Conservation (phyloP, 768 basidiomycete genomes). For the Amanita muscaria region DNA sequence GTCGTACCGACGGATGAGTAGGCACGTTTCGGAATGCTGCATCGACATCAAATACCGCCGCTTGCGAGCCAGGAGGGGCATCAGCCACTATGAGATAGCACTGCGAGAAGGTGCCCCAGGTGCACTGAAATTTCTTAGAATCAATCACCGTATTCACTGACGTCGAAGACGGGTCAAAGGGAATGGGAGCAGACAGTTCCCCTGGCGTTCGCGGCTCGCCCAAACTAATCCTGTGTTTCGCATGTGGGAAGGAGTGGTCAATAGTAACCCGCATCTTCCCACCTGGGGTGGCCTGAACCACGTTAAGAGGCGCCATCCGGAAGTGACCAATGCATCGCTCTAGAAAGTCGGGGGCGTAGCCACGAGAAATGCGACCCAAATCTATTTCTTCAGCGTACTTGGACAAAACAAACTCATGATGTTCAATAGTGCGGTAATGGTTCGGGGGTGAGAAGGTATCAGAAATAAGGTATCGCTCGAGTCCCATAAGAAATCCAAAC, state of each 20-base stretch:
- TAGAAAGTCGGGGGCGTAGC: slow-evolving; percentile 10
- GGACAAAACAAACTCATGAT: slow-evolving; percentile 9
- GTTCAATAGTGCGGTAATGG: slow-evolving; percentile 7
- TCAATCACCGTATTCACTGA: too few species aligned
- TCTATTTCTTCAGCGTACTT: slow-evolving; percentile 13
- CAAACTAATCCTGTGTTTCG: slow-evolving; percentile 17
- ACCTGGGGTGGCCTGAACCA: slow-evolving; percentile 14
- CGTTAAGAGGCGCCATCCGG: too few species aligned
- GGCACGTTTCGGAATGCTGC: slow-evolving; percentile 28
- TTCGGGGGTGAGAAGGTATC: slow-evolving; percentile 12
- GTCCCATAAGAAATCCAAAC: slow-evolving; percentile 14
- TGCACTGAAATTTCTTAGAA: too few species aligned
- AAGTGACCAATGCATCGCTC: slow-evolving; percentile 17
- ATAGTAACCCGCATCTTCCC: slow-evolving; percentile 16
- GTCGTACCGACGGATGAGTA: slow-evolving; percentile 20
- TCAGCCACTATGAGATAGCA: slow-evolving; percentile 17
- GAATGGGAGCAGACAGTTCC: not conserved
- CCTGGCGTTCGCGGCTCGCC: not conserved
- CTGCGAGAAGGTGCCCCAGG: too few species aligned
- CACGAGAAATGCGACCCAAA: slow-evolving; percentile 10
- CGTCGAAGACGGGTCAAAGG: not conserved
- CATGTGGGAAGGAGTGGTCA: too few species aligned
- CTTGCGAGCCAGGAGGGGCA: slow-evolving; percentile 25
- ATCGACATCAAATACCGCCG: too few species aligned
- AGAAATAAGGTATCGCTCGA: slow-evolving; percentile 4